phyloP scores from a whole-genome alignment of 208 protist species.

The Acanthamoeba royreba region DNA sequence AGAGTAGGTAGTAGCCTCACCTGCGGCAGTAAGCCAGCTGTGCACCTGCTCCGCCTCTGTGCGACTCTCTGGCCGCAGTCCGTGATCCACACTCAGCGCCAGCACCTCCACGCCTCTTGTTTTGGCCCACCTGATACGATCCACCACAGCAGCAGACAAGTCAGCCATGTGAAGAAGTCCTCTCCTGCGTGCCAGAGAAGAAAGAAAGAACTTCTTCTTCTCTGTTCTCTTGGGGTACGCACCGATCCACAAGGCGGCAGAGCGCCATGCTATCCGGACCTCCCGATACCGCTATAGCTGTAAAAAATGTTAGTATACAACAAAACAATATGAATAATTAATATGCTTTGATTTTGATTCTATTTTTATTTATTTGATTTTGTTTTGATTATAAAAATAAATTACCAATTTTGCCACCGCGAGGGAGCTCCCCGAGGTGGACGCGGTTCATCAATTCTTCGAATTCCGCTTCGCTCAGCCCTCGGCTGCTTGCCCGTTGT shows the following conservation, averaged over 20 bases:
- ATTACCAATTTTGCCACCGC: too few relatives aligned
- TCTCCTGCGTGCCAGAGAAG: background rate
- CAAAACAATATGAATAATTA: too few relatives aligned
- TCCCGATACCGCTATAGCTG: background rate
- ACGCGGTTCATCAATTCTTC: too few relatives aligned
- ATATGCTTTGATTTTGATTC: too few relatives aligned
- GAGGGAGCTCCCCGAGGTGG: too few relatives aligned
- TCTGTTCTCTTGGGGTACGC: background rate
- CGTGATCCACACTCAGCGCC: background rate
- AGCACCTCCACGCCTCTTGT: background rate
- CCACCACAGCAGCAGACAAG: background rate
- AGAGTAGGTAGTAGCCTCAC: background rate
- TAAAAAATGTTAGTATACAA: background rate
- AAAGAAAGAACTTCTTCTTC: background rate
- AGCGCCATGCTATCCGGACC: conserved; percentile 27
- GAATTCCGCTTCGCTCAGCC: too few relatives aligned
- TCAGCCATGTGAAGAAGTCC: background rate
- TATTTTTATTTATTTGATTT: background rate
- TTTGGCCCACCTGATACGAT: background rate
- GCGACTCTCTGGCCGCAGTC: background rate
- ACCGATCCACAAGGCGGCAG: background rate
- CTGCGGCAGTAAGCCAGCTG: background rate
- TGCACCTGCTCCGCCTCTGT: background rate
- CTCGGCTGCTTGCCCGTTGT: too few relatives aligned
- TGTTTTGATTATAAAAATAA: too few relatives aligned